A percentile compares a stretch with the other conserved stretches of the same genome.
Conservation (phyloP, 345 rosid genomes). For the Litchi chinensis region DNA sequence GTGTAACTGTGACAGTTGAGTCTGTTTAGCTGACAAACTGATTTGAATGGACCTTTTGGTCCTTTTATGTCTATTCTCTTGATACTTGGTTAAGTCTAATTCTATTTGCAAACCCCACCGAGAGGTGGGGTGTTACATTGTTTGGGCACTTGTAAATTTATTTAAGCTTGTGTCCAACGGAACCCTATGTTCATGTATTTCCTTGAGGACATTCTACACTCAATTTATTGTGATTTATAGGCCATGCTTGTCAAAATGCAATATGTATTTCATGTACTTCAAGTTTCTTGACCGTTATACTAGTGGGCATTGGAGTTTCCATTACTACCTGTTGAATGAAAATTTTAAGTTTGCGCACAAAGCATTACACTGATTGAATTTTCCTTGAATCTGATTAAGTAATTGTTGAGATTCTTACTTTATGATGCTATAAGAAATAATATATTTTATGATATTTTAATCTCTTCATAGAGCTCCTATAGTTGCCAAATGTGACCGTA, state of each 20-base stretch:
- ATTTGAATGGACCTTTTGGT: conserved; percentile 4
- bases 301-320: not conserved
- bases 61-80: not conserved
- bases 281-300: not conserved
- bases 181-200: not conserved
- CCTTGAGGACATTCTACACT: not conserved
- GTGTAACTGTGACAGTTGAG: not conserved
- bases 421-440: not conserved
- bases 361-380: not conserved
- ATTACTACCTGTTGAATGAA: not conserved
- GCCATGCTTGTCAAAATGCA: not conserved
- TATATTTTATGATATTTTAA: conserved; percentile 8
- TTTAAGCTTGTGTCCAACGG: too few relatives aligned
- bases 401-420: not conserved
- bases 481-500: conserved; percentile 88
- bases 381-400: not conserved
- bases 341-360: not conserved
- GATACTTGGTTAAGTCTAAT: not conserved
- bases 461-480: conserved; percentile 63
- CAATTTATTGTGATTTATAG: not conserved
- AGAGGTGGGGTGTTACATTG: too few relatives aligned
- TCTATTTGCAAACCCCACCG: too few relatives aligned
- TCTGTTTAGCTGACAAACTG: not conserved
- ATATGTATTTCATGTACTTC: not conserved
- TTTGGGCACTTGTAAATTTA: too few relatives aligned